A percentile compares a stretch with the other conserved stretches of the same genome.
These are phyloP conservation scores for Aspergillus carlsbadensis DNA, from an alignment of 495 filamentous ascomycete genomes.

Conservation along the genomic window DNA sequence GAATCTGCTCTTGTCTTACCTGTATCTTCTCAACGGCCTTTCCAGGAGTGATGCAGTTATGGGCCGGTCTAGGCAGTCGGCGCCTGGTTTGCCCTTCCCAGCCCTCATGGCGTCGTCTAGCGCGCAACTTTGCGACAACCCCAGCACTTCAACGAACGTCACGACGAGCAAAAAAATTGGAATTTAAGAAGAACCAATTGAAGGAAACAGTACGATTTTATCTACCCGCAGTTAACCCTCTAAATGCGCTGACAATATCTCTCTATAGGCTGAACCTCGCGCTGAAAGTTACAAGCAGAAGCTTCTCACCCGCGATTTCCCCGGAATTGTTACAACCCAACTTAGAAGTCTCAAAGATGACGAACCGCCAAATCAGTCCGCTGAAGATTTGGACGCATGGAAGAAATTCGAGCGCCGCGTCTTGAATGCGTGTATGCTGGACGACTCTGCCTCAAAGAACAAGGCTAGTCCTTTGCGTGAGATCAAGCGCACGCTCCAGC, in stretches of 20 bases:
- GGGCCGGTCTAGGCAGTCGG: constrained; percentile 33
- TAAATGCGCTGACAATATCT: neutral
- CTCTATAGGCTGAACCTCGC: neutral
- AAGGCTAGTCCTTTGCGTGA: constrained; percentile 25
- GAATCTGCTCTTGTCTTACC: neutral
- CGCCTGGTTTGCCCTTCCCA: constrained; percentile 37
- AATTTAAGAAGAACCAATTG: neutral
- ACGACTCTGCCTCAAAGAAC: constrained; percentile 14
- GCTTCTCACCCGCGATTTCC: constrained; percentile 26
- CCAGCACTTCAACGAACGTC: constrained; percentile 24
- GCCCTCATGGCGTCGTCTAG: constrained; percentile 22
- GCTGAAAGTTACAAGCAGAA: neutral
- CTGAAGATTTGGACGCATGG: constrained; percentile 24
- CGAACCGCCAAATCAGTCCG: neutral
- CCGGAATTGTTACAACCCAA: constrained; percentile 24
- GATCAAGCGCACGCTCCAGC: constrained; percentile 44
- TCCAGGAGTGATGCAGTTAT: constrained; percentile 37
- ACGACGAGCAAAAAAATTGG: neutral
- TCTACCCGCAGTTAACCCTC: neutral
- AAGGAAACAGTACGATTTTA: neutral
- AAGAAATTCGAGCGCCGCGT: constrained; percentile 37
- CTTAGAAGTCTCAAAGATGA: constrained; percentile 27
- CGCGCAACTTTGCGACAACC: constrained; percentile 37
- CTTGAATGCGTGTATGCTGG: constrained; percentile 32
- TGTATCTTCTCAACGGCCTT: constrained; percentile 4